A percentile compares a stretch with the other conserved stretches of the same genome.
phyloP scores from a whole-genome alignment of 352 stramenopile species.

The Phytophthora colocasiae region DNA sequence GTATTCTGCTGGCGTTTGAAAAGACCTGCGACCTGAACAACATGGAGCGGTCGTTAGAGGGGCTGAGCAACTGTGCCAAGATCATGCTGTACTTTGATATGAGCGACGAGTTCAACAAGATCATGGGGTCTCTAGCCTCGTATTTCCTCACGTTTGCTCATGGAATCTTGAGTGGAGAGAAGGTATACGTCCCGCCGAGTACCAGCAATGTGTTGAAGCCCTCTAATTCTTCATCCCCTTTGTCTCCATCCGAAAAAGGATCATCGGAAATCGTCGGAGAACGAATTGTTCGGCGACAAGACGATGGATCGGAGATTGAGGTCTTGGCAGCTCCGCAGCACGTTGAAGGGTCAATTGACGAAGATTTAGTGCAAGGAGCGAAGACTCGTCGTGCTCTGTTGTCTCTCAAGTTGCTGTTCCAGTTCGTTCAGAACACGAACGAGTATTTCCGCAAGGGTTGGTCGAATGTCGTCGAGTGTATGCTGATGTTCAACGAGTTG shows the following conservation, averaged over 20 bases:
- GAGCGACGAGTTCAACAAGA: conserved; percentile 81
- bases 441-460: conserved; percentile 85
- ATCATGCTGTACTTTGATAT: conserved; percentile 90
- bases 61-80: conserved; percentile 84
- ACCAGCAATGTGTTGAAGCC: conserved; percentile 36
- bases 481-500: conserved; percentile 91
- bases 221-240: conserved; percentile 16
- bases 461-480: conserved; percentile 83
- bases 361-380: conserved; percentile 68
- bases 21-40: conserved; percentile 86
- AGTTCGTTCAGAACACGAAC: conserved; percentile 84
- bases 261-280: conserved; percentile 34
- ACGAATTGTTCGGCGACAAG: conserved; percentile 35
- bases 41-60: conserved; percentile 85
- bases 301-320: conserved; percentile 55
- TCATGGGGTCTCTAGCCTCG: conserved; percentile 80
- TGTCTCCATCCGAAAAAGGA: conserved; percentile 15
- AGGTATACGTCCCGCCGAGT: conserved; percentile 75
- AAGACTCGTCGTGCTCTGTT: conserved; percentile 82
- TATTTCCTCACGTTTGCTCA: conserved; percentile 90
- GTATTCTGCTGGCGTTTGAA: conserved; percentile 82
- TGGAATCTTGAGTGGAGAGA: conserved; percentile 83
- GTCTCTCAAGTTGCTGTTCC: conserved; percentile 83
- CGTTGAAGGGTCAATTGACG: conserved; percentile 33
- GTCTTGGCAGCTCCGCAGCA: conserved; percentile 33